Base-by-base conservation (phyloP, 495 filamentous ascomycete genomes). In the Cercophora sp. region DNA sequence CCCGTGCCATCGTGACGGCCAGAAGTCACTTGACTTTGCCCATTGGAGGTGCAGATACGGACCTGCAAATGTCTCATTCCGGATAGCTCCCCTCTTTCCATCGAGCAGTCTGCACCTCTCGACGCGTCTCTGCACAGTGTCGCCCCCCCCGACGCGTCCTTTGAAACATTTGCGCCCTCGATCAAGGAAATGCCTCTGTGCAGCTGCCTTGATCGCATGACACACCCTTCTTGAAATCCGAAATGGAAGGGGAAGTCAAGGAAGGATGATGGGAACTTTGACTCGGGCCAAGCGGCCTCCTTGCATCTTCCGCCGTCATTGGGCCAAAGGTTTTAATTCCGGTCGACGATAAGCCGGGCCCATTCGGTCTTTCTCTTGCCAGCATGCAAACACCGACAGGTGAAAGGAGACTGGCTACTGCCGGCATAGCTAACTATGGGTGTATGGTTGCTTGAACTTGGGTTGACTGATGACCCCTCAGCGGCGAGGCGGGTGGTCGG, bases 1-100 rank as follows among this genome's bases (percentile, higher is more conserved):
- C 9, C 18, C 11, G n/a, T 31, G 51, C 51, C 41, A 41, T 47
- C 51, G 51, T 54, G 51, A 54, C 42, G 34, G 31, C 8, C 29
- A n/a, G n/a, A 47, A 40, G 51, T 54, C 51, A 54, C 51, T 54
- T 46, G 51, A 54, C 42, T 45, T 54, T 15, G 13, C 35, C 46
- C 35, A 48, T 48, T 35, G 46, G 31, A n/a, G 24, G 10, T 48
- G 46, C 46, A 48, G 46, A 48, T 22, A 13, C 8, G 13, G 13
- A 32, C 29, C 29, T 32, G 8, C 29, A 32, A 32, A 32, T 32
- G 29, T n/a, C n/a, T n/a, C n/a, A n/a, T n/a, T n/a, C n/a, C n/a
- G n/a, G n/a, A n/a, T n/a, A n/a, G n/a, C n/a, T n/a, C n/a, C n/a
- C n/a, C n/a, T n/a, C n/a, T n/a, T n/a, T n/a, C n/a, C 22, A 24